Conservation (phyloP, 208 protist genomes). For the Wallacemonas rigidus region DNA sequence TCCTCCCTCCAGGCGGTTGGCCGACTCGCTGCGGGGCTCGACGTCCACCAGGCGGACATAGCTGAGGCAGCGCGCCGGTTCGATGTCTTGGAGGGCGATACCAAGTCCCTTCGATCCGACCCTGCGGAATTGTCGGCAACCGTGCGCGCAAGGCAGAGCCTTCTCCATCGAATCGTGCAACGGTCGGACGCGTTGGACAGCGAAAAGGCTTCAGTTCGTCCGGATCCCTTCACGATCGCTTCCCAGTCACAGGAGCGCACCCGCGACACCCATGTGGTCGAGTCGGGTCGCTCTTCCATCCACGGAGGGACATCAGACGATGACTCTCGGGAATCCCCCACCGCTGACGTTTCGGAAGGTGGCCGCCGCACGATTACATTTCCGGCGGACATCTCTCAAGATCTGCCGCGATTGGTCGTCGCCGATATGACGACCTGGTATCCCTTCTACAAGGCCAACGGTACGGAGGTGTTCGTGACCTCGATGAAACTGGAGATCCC, state of each 20-base stretch:
- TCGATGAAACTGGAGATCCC: not conserved
- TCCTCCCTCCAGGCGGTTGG: not conserved
- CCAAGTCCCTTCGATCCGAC: not conserved
- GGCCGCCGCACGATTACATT: not conserved
- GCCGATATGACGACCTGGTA: not conserved
- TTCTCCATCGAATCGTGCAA: no score
- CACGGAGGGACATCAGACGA: not conserved
- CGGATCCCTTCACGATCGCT: not conserved
- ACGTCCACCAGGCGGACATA: not conserved
- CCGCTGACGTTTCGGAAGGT: not conserved
- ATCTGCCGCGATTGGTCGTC: not conserved
- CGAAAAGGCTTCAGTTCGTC: not conserved
- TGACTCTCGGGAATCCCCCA: not conserved
- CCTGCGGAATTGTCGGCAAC: not conserved
- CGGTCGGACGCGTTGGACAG: no score
- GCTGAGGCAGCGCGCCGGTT: not conserved
- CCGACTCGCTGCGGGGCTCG: not conserved
- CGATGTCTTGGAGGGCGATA: not conserved
- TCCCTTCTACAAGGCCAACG: conserved; percentile 2
- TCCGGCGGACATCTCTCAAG: not conserved
- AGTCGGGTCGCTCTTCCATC: not conserved
- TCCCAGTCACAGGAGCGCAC: not conserved
- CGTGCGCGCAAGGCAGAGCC: not conserved
- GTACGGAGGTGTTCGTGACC: not conserved
- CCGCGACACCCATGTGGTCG: not conserved